Conservation (phyloP, 2,329 filamentous ascomycete species). For the Aureobasidium sp. region DNA sequence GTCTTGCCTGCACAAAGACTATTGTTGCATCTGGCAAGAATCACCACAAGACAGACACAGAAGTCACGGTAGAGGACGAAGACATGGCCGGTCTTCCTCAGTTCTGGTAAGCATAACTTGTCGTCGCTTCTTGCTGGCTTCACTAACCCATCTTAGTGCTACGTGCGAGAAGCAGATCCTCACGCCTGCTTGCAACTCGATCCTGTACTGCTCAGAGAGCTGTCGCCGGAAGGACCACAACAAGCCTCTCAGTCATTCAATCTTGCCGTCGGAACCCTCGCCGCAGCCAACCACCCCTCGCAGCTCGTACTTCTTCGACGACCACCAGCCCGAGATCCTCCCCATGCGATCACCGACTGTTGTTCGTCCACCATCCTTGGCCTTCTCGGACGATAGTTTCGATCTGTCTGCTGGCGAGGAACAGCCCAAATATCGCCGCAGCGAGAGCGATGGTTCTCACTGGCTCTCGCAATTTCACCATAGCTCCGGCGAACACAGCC, state of each 20-base stretch:
- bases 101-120: constrained; percentile 41
- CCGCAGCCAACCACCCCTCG: constrained; percentile 18
- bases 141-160: constrained; percentile 37
- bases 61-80: constrained; percentile 38
- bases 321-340: constrained; percentile 37
- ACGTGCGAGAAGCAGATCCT: constrained; percentile 61
- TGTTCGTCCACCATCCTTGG: constrained; percentile 29
- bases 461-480: constrained; percentile 38
- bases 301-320: constrained; percentile 29
- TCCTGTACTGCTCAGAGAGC: constrained; percentile 59
- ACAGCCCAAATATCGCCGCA: constrained; percentile 14
- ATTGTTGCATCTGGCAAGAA: constrained; percentile 19
- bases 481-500: constrained; percentile 14
- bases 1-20: background rate
- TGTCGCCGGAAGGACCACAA: constrained; percentile 42
- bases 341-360: constrained; percentile 43
- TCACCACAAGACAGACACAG: constrained; percentile 17
- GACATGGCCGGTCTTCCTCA: constrained; percentile 48
- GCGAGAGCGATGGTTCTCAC: constrained; percentile 34
- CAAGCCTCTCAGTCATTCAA: constrained; percentile 29
- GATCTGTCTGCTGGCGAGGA: constrained; percentile 25
- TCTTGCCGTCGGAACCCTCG: constrained; percentile 19
- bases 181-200: constrained; percentile 48
- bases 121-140: background rate
- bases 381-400: constrained; percentile 39